Percentiles rank a stretch among this genome's conserved stretches.
phyloP scores from a whole-genome alignment of 202 grass and related monocot species.

The Thinopyrum obtusiflorum region DNA sequence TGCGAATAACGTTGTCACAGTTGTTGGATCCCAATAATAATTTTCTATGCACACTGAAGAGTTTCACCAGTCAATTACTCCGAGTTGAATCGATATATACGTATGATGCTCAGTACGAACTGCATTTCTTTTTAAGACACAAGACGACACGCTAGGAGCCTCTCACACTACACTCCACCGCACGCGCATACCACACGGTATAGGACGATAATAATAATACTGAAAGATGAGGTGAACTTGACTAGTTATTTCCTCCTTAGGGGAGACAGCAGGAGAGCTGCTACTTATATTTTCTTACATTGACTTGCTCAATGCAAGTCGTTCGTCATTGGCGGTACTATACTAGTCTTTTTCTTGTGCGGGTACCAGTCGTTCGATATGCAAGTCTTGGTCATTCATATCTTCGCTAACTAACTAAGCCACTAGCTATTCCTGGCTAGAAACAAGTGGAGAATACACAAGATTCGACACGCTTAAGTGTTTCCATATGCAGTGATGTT shows the following conservation, averaged over 20 bases:
- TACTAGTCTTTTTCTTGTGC: neutral
- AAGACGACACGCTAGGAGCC: neutral
- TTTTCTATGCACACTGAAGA: too few species aligned
- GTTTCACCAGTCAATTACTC: too few species aligned
- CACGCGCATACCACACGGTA: neutral
- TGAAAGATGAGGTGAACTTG: neutral
- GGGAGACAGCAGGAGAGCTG: neutral
- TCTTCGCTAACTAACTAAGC: neutral
- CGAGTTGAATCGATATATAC: too few species aligned
- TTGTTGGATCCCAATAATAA: too few species aligned
- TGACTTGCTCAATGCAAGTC: neutral
- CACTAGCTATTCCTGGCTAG: neutral
- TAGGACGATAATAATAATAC: neutral
- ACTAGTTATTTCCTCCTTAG: neutral
- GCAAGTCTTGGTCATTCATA: neutral
- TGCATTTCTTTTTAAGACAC: neutral
- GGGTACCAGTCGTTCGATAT: neutral
- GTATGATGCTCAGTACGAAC: neutral
- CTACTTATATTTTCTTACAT: neutral
- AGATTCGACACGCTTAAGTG: neutral
- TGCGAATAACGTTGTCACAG: too few species aligned
- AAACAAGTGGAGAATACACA: neutral
- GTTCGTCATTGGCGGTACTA: neutral
- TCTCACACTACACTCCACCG: neutral
- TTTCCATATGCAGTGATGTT: neutral